Evolutionary conservation across 192 early-diverging fungal genomes (phyloP), one percentile per base, ranked within the genome.

Genomic region (Coemansia sp.): DNA sequence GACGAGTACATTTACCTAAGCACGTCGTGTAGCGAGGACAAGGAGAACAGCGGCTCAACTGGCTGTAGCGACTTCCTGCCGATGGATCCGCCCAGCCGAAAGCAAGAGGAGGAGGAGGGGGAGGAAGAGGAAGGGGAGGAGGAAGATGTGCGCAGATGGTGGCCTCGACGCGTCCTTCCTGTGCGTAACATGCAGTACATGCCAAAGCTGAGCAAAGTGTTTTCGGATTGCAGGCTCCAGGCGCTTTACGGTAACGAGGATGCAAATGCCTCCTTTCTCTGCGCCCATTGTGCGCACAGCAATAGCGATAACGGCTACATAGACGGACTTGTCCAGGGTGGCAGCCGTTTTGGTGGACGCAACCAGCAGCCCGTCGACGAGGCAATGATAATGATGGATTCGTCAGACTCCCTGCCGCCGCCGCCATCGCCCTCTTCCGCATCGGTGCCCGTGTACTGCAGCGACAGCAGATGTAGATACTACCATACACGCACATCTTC

Each of bases 151-250:
- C 72, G 67, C 15, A 55, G 67, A 53, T 81, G 78, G 78, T 81
- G 73, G 78, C 78, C 78, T 11, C 68, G 73, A 6, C 67, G 72
- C 15, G 63, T 81, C 4, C 20, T 81, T 35, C 78, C 78, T 4
- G 73, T 72, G 18, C 78, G 74, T 5, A 81, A 75, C 56, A 81
- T 81, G 78, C 78, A 81, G 60, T 81, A 75, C 56, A 81, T 81
- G 78, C 78, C 78, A 6, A 75, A 75, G 45, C 68, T 81, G 14
- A 73, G 71, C 63, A 59, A 59, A 9, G 34, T 71, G 24, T 64
- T 76, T 39, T 41, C 57, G 2, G 51, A 57, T 6, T n/a, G 38
- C 6, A 52, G 24, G 11, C 63, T 62, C 41, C 23, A 39, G 38
- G 5, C 15, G 14, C 16, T n/a, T 12, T 21, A 41, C 15, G 35